Base-by-base conservation (phyloP, 768 basidiomycete species). In the Pisolithus tinctorius region DNA sequence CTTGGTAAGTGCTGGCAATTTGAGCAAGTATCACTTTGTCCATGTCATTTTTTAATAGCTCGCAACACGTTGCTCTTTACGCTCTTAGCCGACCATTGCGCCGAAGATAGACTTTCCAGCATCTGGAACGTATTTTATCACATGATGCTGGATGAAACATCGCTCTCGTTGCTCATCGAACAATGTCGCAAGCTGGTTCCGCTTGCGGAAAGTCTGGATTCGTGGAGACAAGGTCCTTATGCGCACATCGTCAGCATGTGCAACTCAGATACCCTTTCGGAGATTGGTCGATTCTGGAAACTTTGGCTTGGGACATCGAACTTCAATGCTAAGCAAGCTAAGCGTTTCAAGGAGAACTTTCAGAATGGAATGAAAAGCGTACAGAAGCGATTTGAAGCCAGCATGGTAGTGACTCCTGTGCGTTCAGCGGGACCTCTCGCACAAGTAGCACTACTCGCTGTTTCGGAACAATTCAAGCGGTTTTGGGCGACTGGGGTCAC, bases 121-220 rank as follows among this genome's bases (percentile, higher is more conserved):
- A 48, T 67, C 26, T 68, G 65, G 67, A 64, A 68, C 30, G 63
- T 67, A 29, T 61, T 67, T 36, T 68, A 67, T 52, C 67, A 67
- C 47, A 47, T 66, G 26, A 6, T 55, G 30, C 45, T 66, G 46
- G 65, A 67, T 44, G 51, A 55, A 45, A 53, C 46, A 2, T 62
- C 64, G 2, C 46, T 59, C 1, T 47, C 59, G 16, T 34, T 68
- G 27, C 65, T 66, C 48, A 36, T 59, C 16, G 54, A 50, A 14
- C 64, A 66, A 25, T 68, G 66, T 38, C 56, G 48, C 11, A 68
- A 55, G 47, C 59, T 66, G 25, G 48, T 50, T 14, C 23, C 30
- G 6, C 41, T 63, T 41, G 53, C 59, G 2, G 41, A 49, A 40
- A 49, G 57, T 44, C 36, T 59, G 11, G 55, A 59, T 17, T 49